Evolutionary conservation across 306 rosid species (phyloP), one percentile per base, ranked within the genome.

Genomic region (Cucumis hystrix): DNA sequence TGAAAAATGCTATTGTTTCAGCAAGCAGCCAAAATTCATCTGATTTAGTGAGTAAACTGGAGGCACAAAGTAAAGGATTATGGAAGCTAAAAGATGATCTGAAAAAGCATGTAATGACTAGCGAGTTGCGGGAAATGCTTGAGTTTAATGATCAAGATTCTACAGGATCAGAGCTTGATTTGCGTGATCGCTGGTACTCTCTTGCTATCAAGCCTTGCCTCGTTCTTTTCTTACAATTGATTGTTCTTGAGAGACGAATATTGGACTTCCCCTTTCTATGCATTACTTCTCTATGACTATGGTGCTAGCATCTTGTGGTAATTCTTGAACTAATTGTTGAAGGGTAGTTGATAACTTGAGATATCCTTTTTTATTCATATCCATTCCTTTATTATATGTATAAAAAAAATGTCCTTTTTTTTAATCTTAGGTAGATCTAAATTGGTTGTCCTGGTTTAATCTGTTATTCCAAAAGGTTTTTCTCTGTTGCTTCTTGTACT

Each of bases 71-170:
- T 81, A 92, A 89, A 84, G 88, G 82, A 73, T 80, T 95, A 65
- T 95, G 99, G 99, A 84, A 85, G 79, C 79, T 95, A 74, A 95
- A 95, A 84, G 99, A 95, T 80, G 90, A 92, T 77, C 87, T 95
- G 43, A 95, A 92, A 84, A 89, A 85, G 76, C 86, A 95, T 5
- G 92, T 89, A 82, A 77, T 92, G 51, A 87, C 83, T 57, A 81
- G 84, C 47, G 99, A 92, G 87, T 47, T 95, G 88, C 93, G 97
- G 14, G 86, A 78, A 85, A 95, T 95, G 90, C 92, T 95, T 79
- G 93, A 90, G 80, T 80, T 43, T 80, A 95, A 95, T 74, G 81
- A 23, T 80, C 97, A 90, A 83, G 96, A 86, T 82, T 86, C 91
- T 75, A 79, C 90, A 11, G 97, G 99, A 83, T 92, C 99, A 80